phyloP scores from a whole-genome alignment of 129 eudicot species.

The Centaurea solstitialis region DNA sequence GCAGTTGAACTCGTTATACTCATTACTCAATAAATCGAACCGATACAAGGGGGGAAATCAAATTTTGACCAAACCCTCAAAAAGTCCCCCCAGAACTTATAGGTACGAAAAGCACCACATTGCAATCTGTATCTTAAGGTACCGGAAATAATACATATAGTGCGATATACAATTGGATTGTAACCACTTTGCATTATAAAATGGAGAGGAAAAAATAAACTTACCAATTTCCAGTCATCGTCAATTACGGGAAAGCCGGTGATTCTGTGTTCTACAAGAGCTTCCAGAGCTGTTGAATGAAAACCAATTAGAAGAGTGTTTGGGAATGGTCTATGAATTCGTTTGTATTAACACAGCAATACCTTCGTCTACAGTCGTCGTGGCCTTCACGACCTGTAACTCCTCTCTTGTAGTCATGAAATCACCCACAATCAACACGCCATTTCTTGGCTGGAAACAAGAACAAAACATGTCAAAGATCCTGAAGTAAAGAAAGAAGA shows the following conservation, averaged over 20 bases:
- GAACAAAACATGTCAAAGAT: conserved; percentile 25
- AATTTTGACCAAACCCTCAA: no score
- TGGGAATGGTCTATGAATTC: conserved; percentile 3
- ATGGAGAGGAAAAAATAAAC: neutral
- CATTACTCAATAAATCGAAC: no score
- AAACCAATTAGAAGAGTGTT: conserved; percentile 10
- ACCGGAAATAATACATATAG: neutral
- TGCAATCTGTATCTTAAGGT: neutral
- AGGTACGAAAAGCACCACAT: neutral
- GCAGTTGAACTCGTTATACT: no score
- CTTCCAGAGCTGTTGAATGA: conserved; percentile 65
- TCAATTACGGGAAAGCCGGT: conserved; percentile 96
- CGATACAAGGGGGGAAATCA: no score
- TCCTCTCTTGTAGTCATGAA: conserved; percentile 87
- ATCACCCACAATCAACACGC: conserved; percentile 78
- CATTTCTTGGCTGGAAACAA: conserved; percentile 54
- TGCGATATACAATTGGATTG: neutral
- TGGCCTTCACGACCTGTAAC: conserved; percentile 76
- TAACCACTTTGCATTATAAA: neutral
- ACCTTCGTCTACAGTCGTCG: conserved; percentile 94
- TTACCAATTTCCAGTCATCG: conserved; percentile 91
- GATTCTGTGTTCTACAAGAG: conserved; percentile 79
- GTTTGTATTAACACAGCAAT: conserved; percentile 6
- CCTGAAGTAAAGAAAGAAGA: conserved; percentile 13
- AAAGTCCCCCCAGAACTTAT: neutral